Conservation (phyloP, 768 basidiomycete genomes). For the Tulasnella sp. region DNA sequence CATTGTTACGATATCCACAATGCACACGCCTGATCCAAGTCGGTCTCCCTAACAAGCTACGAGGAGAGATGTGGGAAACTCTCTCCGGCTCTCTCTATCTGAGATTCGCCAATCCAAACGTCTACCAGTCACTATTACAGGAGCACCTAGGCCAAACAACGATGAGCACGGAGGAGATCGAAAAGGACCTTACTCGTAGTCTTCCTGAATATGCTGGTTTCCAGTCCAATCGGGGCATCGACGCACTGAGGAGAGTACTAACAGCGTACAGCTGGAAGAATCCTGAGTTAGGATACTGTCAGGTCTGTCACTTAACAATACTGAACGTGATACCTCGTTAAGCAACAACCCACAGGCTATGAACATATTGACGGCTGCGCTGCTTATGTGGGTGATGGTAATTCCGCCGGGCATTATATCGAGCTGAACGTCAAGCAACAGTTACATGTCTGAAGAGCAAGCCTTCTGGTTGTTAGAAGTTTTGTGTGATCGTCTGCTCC, state of each 20-base stretch:
- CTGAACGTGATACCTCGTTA: no score
- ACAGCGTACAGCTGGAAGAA: constrained; percentile 95
- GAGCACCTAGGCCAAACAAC: constrained; percentile 69
- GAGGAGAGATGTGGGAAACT: constrained; percentile 98
- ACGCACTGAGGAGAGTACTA: constrained; percentile 73
- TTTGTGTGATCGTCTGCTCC: constrained; percentile 85
- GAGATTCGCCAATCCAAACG: constrained; percentile 76
- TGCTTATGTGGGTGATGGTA: constrained; percentile 56
- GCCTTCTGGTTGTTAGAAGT: constrained; percentile 96
- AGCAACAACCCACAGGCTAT: constrained; percentile 55
- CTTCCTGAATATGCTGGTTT: constrained; percentile 96
- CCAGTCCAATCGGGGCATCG: constrained; percentile 80
- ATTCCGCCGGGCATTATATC: no score
- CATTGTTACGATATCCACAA: constrained; percentile 88
- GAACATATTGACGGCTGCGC: constrained; percentile 96
- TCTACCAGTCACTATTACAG: constrained; percentile 63
- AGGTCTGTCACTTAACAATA: constrained; percentile 41
- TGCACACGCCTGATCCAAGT: constrained; percentile 97
- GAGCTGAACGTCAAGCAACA: constrained; percentile 28
- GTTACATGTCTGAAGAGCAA: constrained; percentile 98
- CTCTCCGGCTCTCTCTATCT: constrained; percentile 89
- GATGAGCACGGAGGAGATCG: constrained; percentile 94
- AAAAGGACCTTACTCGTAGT: constrained; percentile 94
- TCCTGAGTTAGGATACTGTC: constrained; percentile 89
- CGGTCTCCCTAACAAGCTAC: constrained; percentile 84